Base-by-base conservation (phyloP, 2,329 filamentous ascomycete genomes). In the Massarina eburnea region DNA sequence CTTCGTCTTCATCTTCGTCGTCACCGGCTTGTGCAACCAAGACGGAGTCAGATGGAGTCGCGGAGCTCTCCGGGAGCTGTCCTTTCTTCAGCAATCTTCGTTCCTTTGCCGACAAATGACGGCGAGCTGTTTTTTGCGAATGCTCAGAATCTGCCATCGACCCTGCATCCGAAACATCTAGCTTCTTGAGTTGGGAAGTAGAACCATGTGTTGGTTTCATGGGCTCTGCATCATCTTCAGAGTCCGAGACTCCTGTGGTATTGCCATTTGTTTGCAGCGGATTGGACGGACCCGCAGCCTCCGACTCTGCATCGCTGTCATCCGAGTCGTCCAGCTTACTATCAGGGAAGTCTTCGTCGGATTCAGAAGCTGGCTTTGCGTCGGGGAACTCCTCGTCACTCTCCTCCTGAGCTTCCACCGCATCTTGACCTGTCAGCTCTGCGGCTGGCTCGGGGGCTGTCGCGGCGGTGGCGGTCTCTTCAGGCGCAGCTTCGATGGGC, bases 361-460 rank as follows among this genome's bases (percentile, higher is more conserved):
- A 68, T 15, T 67, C 65, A 10, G 64, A 66, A 1, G 54, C 59
- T 29, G 68, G 58, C 43, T 67, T 71, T 8, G 67, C 68, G 57
- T 76, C 76, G 2, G 72, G 74, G 32, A 76, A 77, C 19, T 70
- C 70, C 8, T 77, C 73, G 20, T 77, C 71, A 6, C 71, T 71
- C 30, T 75, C 62, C 8, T 59, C 64, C 15, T 61, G 61, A n/a
- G 58, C 56, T 14, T 41, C 37, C 12, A 45, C 66, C 50, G 34
- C 55, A 14, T 54, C 45, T 27, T 54, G 52, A 8, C 54, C 46
- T 20, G 47, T 40, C 8, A 52, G 30, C 19, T 59, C 58, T 4
- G 56, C 34, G 2, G 22, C 35, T 26, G 35, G 35, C 35, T 38
- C 35, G 14, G 22, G 7, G 12, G 29, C 45, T 9, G 33, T 35